Evolutionary conservation across 768 basidiomycete genomes (phyloP), one percentile per base, ranked within the genome.

Genomic region (Suillus discolor): DNA sequence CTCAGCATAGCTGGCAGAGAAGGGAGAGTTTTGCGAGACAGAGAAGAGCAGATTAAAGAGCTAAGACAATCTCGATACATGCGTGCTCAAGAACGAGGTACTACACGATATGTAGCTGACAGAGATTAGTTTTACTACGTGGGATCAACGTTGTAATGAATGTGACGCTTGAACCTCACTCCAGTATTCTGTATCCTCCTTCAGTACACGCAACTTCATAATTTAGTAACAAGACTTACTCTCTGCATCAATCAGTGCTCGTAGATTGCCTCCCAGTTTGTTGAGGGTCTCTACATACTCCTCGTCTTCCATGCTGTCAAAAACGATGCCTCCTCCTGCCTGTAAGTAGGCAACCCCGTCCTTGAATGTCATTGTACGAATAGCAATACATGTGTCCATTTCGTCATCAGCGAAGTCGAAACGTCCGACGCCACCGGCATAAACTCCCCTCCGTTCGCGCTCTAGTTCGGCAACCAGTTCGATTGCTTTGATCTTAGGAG

Each of bases 331-430:
- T 62, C 97, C 97, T 7, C 97, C 96, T 44, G 97, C 97, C 75
- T 98, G 96, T 55, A 99, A 79, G 76, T 98, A 99, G 25, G 88
- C 93, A 23, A 88, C 82, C 2, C 96, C 95, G 69, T 96, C 86
- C 78, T 97, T 98, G 84, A 97, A 98, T 1, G 90, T 87, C 94
- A 98, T 99, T 6, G 96, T 99, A 39, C 97, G 88, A 71, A 99
- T 99, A 6, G 97, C 97, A 72, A 99, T 99, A 79, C 97, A 99
- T 0, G 94, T 97, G 76, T 99, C 97, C 92, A 99, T 94, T 73
- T 91, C 90, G 75, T 99, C 93, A 31, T 87, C 82, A 3, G 94
- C 93, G 77, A 99, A 98, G 78, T 99, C 96, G 76, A 96, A 99
- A 62, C 95, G 89, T n/a, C 97, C 97, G 18, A 99, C 96, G 3